These are phyloP conservation scores for Phytopythium mirpurense DNA, from an alignment of 352 stramenopile species.

Conservation along the genomic window DNA sequence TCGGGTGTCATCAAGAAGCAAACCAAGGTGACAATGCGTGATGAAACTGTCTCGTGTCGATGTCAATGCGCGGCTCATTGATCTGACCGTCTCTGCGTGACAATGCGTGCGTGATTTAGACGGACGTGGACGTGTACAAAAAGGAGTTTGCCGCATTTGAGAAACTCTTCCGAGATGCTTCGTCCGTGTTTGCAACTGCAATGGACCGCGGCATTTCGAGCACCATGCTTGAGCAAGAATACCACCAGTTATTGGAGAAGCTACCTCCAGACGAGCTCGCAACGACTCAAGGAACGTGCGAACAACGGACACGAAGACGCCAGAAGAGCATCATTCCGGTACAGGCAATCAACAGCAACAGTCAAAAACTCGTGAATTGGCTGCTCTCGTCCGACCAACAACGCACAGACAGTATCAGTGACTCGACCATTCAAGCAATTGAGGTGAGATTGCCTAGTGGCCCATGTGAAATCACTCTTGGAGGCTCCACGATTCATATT, in stretches of 20 bases:
- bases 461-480: no score
- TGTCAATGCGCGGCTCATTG: no score
- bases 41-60: slow-evolving; percentile 5
- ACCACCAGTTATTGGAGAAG: slow-evolving; percentile 39
- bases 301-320: not conserved
- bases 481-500: not conserved
- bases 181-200: slow-evolving; percentile 46
- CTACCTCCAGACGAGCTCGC: slow-evolving; percentile 17
- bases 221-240: slow-evolving; percentile 63
- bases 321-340: slow-evolving; percentile 6
- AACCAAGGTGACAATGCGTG: no score
- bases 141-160: slow-evolving; percentile 68
- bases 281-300: not conserved
- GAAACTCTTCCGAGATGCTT: slow-evolving; percentile 66
- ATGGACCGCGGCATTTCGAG: slow-evolving; percentile 78
- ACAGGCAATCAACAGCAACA: slow-evolving; percentile 46
- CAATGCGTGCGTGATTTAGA: slow-evolving; percentile 6
- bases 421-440: slow-evolving; percentile 49
- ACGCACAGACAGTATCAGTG: slow-evolving; percentile 61
- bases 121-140: slow-evolving; percentile 66
- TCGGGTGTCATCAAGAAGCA: slow-evolving; percentile 73
- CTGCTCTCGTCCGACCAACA: slow-evolving; percentile 59
- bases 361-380: slow-evolving; percentile 78
- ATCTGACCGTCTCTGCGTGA: not conserved
- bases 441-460: slow-evolving; percentile 28